Evolutionary conservation across 371 early-diverging fungal species (phyloP).

Genomic region (Mucor racemosus): DNA sequence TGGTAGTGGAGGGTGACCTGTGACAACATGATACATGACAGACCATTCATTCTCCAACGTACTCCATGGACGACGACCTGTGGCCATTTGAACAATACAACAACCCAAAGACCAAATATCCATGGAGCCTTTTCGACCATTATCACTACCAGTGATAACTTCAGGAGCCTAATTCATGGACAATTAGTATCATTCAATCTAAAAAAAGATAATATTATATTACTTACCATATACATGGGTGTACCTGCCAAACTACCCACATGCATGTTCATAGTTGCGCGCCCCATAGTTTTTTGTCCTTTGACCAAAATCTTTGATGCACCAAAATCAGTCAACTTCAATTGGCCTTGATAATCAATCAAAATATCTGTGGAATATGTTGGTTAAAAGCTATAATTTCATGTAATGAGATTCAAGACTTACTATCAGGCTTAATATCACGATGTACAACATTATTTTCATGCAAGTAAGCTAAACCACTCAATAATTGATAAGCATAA

Average conservation of each 20-base stretch:
- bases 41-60: slow-evolving; percentile 95
- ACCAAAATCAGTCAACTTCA: slow-evolving; percentile 92
- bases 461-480: slow-evolving; percentile 92
- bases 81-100: slow-evolving; percentile 94
- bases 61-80: slow-evolving; percentile 92
- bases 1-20: slow-evolving; percentile 76
- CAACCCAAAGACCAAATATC: slow-evolving; percentile 97
- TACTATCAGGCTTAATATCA: slow-evolving; percentile 90
- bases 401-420: slow-evolving; percentile 17
- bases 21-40: slow-evolving; percentile 84
- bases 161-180: slow-evolving; percentile 76
- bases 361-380: slow-evolving; percentile 63
- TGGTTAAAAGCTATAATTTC: no score
- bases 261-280: slow-evolving; percentile 62
- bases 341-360: slow-evolving; percentile 76
- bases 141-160: slow-evolving; percentile 84
- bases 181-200: no score
- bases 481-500: slow-evolving; percentile 85
- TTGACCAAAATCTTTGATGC: slow-evolving; percentile 86
- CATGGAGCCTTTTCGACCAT: slow-evolving; percentile 79
- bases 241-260: slow-evolving; percentile 87
- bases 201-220: background rate
- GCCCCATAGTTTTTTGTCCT: slow-evolving; percentile 75
- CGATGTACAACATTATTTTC: slow-evolving; percentile 87
- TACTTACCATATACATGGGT: slow-evolving; percentile 91